phyloP scores from a whole-genome alignment of 805 yeast species.

The Cyberlindnera lachancei region DNA sequence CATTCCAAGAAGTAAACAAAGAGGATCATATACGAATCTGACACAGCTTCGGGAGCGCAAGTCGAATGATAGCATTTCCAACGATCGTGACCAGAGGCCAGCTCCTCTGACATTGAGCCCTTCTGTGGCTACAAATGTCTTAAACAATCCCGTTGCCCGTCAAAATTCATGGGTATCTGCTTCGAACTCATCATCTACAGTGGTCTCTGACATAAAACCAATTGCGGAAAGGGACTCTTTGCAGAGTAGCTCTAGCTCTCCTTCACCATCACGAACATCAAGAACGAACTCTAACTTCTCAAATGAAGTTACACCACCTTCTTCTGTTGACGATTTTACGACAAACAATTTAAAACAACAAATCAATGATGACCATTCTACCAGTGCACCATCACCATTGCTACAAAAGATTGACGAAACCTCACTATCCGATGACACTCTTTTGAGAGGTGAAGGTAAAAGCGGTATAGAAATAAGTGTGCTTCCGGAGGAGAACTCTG shows the following conservation, averaged over 20 bases:
- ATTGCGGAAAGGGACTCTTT: too few species aligned
- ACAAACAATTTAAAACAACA: background rate
- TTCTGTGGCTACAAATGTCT: too few species aligned
- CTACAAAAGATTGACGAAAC: conserved; percentile 15
- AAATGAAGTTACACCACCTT: conserved; percentile 24
- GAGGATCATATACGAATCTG: too few species aligned
- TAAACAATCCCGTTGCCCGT: too few species aligned
- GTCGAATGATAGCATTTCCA: too few species aligned
- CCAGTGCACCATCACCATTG: background rate
- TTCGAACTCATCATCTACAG: background rate
- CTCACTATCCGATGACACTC: background rate
- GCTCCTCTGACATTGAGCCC: too few species aligned
- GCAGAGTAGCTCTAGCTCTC: too few species aligned
- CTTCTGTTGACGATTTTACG: conserved; percentile 22
- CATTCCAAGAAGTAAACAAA: conserved; percentile 22
- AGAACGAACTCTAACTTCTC: conserved; percentile 18
- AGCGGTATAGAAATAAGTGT: background rate
- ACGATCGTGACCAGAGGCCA: too few species aligned
- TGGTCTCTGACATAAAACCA: background rate
- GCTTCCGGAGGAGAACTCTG: background rate
- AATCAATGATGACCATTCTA: background rate
- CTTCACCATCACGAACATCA: conserved; percentile 22
- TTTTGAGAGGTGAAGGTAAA: background rate
- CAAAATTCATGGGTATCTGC: too few species aligned
- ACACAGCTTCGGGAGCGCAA: too few species aligned